A percentile compares a stretch with the other conserved stretches of the same genome.
Conservation (phyloP, 805 yeast genomes). For the Wickerhamia fluorescens region DNA sequence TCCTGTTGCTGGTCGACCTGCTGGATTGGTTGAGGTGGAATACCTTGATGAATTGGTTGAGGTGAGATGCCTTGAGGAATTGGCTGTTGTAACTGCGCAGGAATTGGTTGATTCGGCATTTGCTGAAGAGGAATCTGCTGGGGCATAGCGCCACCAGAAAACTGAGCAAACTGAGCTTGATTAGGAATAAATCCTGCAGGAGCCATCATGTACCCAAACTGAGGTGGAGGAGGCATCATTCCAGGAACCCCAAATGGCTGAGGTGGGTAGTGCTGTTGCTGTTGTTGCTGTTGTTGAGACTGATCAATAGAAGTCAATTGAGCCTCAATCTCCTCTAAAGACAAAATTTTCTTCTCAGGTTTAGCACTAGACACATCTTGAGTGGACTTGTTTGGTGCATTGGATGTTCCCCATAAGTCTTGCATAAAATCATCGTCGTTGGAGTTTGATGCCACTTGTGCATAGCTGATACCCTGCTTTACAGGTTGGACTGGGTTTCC, state of each 20-base stretch:
- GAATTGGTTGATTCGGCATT: slow-evolving; percentile 6
- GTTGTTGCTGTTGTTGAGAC: slow-evolving; percentile 16
- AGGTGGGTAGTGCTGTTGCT: slow-evolving; percentile 24
- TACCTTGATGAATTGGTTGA: slow-evolving; percentile 1
- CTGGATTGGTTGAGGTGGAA: slow-evolving; percentile 9
- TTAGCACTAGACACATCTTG: slow-evolving; percentile 1
- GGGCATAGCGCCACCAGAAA: slow-evolving; percentile 19
- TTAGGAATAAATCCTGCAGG: slow-evolving; percentile 32
- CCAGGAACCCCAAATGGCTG: slow-evolving; percentile 32
- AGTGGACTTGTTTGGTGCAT: slow-evolving; percentile 15
- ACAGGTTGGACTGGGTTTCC: slow-evolving; percentile 15
- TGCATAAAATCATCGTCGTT: slow-evolving; percentile 40
- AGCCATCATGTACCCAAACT: slow-evolving; percentile 33
- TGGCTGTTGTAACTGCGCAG: slow-evolving; percentile 8
- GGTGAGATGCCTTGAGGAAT: slow-evolving; percentile 7
- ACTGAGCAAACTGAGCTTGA: slow-evolving; percentile 29
- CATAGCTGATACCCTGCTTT: slow-evolving; percentile 25
- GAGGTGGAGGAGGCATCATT: slow-evolving; percentile 18
- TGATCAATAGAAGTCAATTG: slow-evolving; percentile 48
- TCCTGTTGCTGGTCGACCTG: slow-evolving; percentile 6
- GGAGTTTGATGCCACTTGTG: slow-evolving; percentile 32
- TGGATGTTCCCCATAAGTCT: slow-evolving; percentile 37
- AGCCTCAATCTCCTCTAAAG: slow-evolving; percentile 83
- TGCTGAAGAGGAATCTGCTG: slow-evolving; percentile 16
- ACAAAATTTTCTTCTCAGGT: slow-evolving; percentile 44